Conservation (phyloP, 1,284 basidiomycete genomes). For the Cerioporus squamosus region DNA sequence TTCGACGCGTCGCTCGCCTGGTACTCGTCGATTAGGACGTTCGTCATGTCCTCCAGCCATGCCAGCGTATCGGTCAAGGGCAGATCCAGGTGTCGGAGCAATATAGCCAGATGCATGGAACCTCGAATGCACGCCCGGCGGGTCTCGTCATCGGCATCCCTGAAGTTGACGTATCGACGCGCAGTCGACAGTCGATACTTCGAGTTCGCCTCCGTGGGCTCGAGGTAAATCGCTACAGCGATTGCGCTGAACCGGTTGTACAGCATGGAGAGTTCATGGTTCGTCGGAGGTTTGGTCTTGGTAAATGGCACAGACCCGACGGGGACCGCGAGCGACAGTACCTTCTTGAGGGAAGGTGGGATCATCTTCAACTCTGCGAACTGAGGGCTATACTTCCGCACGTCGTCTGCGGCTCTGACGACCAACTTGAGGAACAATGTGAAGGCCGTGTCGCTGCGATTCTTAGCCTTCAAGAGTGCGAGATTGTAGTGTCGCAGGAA, state of each 20-base stretch:
- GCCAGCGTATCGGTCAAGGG: conserved; percentile 59
- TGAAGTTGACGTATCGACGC: conserved; percentile 72
- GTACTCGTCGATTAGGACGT: conserved; percentile 64
- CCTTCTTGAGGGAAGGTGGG: conserved; percentile 63
- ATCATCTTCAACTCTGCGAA: conserved; percentile 2
- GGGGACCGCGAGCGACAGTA: conserved; percentile 82
- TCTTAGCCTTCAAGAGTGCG: conserved; percentile 55
- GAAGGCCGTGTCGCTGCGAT: conserved; percentile 73
- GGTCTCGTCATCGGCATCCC: conserved; percentile 69
- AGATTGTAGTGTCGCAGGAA: conserved; percentile 75
- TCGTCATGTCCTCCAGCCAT: conserved; percentile 74
- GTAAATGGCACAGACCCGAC: conserved; percentile 73
- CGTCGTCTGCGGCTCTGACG: conserved; percentile 53
- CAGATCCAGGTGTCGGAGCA: conserved; percentile 65
- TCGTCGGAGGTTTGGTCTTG: conserved; percentile 54
- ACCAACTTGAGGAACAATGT: conserved; percentile 83
- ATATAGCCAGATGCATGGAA: conserved; percentile 74
- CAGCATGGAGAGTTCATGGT: conserved; percentile 75
- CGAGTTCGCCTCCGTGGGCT: conserved; percentile 56
- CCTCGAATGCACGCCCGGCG: conserved; percentile 79
- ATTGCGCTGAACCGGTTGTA: conserved; percentile 87
- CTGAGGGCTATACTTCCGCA: conserved; percentile 29
- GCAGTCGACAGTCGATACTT: conserved; percentile 63
- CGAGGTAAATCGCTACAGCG: conserved; percentile 78
- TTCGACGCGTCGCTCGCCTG: conserved; percentile 28